Evolutionary conservation across 108 stramenopile species (phyloP).

Genomic region (Mayamaea pseudoterrestris): DNA sequence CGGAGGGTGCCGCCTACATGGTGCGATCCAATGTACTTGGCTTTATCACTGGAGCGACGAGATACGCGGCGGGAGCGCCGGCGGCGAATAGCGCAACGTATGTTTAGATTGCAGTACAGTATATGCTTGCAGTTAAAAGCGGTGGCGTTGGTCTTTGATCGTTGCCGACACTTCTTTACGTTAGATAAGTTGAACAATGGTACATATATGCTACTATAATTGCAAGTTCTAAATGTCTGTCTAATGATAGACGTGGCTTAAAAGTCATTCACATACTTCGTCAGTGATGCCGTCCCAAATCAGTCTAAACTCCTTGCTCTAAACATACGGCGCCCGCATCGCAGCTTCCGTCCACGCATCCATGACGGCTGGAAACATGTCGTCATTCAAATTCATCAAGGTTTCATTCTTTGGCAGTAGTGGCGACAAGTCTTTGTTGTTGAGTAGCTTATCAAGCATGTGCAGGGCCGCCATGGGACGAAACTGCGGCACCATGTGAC

Average conservation of each 20-base stretch:
- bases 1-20: slow-evolving; percentile 50
- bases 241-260: too few relatives aligned
- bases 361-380: slow-evolving; percentile 19
- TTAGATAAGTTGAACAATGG: too few relatives aligned
- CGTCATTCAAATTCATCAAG: slow-evolving; percentile 13
- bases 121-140: too few relatives aligned
- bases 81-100: neutral
- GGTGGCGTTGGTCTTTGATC: too few relatives aligned
- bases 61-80: too few relatives aligned
- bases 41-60: slow-evolving; percentile 10
- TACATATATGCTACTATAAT: too few relatives aligned
- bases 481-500: slow-evolving; percentile 68
- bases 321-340: slow-evolving; percentile 17
- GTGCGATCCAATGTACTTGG: slow-evolving; percentile 20
- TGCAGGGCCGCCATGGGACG: slow-evolving; percentile 40
- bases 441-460: slow-evolving; percentile 27
- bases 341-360: slow-evolving; percentile 39
- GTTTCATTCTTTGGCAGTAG: slow-evolving; percentile 28
- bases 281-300: too few relatives aligned
- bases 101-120: neutral
- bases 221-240: too few relatives aligned
- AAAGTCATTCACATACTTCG: too few relatives aligned
- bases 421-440: slow-evolving; percentile 21
- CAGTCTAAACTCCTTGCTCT: too few relatives aligned
- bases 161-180: too few relatives aligned